Evolutionary conservation across 345 rosid genomes (phyloP).

Genomic region (Capsella bursapastoris): DNA sequence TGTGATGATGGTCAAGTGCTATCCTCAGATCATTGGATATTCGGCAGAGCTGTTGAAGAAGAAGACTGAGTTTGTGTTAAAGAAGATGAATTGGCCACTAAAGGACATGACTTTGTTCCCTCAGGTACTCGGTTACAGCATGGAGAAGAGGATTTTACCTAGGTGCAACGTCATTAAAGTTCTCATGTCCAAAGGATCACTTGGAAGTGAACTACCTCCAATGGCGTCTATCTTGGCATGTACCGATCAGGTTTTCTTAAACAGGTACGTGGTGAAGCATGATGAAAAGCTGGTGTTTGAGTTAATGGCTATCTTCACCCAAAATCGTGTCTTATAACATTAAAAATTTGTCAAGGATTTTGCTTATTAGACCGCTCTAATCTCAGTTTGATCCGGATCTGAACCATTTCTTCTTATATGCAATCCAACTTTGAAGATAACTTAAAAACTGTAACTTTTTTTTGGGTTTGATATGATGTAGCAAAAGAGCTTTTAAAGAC

Average conservation of each 20-base stretch:
- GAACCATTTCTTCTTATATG: background rate
- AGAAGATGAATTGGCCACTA: slow-evolving; percentile 24
- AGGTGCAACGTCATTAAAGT: slow-evolving; percentile 39
- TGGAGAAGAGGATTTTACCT: slow-evolving; percentile 47
- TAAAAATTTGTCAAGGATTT: background rate
- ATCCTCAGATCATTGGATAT: background rate
- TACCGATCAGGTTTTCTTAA: slow-evolving; percentile 5
- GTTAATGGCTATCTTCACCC: slow-evolving; percentile 10
- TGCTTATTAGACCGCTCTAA: background rate
- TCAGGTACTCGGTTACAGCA: slow-evolving; percentile 12
- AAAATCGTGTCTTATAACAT: background rate
- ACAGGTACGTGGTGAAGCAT: slow-evolving; percentile 13
- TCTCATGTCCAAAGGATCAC: slow-evolving; percentile 37
- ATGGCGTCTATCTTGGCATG: background rate
- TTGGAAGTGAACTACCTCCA: background rate
- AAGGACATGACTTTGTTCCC: background rate
- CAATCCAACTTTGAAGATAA: background rate
- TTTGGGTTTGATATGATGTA: background rate
- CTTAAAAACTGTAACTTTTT: background rate
- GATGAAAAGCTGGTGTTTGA: slow-evolving; percentile 10
- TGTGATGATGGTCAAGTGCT: background rate
- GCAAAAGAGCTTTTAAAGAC: no score
- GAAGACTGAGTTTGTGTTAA: slow-evolving; percentile 9
- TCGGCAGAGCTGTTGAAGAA: background rate
- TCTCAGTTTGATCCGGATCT: background rate